Percentiles rank a stretch among this genome's conserved stretches.
Conservation (phyloP, 2,329 filamentous ascomycete species). For the Trichothecium roseum region DNA sequence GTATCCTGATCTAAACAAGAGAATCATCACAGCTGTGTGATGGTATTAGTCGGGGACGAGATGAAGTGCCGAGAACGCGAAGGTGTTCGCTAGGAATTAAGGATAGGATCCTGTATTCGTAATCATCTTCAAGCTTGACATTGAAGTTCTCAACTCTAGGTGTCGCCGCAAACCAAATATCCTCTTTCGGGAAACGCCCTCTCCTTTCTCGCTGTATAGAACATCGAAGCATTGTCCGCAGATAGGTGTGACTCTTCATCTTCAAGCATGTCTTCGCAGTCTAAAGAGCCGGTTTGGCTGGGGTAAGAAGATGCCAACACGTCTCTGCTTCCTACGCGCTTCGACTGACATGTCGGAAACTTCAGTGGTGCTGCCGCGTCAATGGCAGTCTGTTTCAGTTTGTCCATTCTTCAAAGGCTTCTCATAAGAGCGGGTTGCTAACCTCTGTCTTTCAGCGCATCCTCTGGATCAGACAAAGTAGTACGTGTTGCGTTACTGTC, state of each 20-base stretch:
- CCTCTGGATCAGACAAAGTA: constrained; percentile 35
- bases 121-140: no score
- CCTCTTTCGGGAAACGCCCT: no score
- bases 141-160: no score
- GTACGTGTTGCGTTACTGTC: constrained; percentile 12
- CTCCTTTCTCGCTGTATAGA: no score
- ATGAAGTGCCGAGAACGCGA: no score
- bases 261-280: constrained; percentile 7
- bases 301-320: constrained; percentile 19
- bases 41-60: no score
- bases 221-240: no score
- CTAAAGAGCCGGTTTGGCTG: constrained; percentile 33
- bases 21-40: no score
- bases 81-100: no score
- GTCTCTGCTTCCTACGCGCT: background rate
- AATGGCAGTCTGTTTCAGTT: constrained; percentile 35
- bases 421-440: background rate
- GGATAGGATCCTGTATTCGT: background rate
- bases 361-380: constrained; percentile 30
- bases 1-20: no score
- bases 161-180: no score
- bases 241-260: no score
- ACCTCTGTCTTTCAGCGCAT: constrained; percentile 19
- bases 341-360: background rate
- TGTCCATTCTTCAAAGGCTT: constrained; percentile 8